These are phyloP conservation scores for Bonia amplexicaulis DNA, from an alignment of 176 grass and related monocot genomes.

Conservation along the genomic window DNA sequence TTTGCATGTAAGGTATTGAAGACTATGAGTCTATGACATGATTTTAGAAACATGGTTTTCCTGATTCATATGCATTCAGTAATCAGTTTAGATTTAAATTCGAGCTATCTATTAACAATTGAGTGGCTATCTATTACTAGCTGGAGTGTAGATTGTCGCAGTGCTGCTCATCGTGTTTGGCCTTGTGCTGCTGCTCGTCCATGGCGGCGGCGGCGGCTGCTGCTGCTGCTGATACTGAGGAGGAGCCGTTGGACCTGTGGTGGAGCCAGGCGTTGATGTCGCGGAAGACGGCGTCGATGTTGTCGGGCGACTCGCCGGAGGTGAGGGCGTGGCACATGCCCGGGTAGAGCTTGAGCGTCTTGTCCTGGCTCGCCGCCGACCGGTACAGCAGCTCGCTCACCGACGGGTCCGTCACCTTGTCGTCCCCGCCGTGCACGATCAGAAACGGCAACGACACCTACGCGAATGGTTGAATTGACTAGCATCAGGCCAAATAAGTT, in stretches of 20 bases:
- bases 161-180: constrained; percentile 12
- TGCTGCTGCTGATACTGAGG: too few species aligned
- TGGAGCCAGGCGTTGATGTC: constrained; percentile 67
- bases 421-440: constrained; percentile 62
- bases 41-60: too few species aligned
- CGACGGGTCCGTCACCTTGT: constrained; percentile 59
- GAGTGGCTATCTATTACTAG: background rate
- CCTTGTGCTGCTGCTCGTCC: constrained; percentile 34
- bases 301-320: constrained; percentile 49
- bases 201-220: background rate
- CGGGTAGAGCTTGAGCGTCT: constrained; percentile 55
- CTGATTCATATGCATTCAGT: too few species aligned
- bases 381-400: constrained; percentile 49
- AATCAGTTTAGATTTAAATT: too few species aligned
- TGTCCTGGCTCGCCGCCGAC: constrained; percentile 46
- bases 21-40: too few species aligned
- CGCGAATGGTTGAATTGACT: too few species aligned
- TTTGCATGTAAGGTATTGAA: too few species aligned
- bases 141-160: background rate
- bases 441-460: constrained; percentile 64
- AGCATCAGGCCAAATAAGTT: too few species aligned
- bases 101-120: too few species aligned
- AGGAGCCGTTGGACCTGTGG: background rate
- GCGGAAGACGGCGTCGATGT: constrained; percentile 44
- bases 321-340: constrained; percentile 86